These are phyloP conservation scores for Tricharina praecox DNA, from an alignment of 495 filamentous ascomycete species.

Conservation along the genomic window DNA sequence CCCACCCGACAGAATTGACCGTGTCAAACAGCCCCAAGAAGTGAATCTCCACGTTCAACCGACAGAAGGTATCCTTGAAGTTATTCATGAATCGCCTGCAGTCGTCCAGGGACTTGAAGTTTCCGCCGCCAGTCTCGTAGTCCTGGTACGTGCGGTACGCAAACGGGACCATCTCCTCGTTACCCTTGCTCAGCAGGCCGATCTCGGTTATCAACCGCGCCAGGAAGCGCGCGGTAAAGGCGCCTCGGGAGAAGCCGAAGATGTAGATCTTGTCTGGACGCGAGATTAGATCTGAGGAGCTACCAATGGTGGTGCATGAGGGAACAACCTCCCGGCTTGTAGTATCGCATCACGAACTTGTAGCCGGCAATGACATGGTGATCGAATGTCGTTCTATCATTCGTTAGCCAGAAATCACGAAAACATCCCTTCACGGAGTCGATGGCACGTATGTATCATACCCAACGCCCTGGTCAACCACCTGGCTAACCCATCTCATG, in stretches of 20 bases:
- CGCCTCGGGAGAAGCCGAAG: conserved; percentile 36
- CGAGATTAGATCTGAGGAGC: too few species aligned
- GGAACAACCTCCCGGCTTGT: conserved; percentile 26
- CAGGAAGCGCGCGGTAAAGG: conserved; percentile 35
- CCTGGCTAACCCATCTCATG: not conserved
- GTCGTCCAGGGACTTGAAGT: conserved; percentile 14
- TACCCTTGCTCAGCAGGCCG: conserved; percentile 33
- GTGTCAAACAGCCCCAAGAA: conserved; percentile 35
- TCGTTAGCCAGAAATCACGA: too few species aligned
- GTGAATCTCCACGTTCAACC: conserved; percentile 22
- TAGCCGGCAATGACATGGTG: conserved; percentile 35
- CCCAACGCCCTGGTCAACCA: not conserved
- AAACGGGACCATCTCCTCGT: conserved; percentile 32
- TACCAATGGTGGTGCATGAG: too few species aligned
- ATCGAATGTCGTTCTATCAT: conserved; percentile 30
- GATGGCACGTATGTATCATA: conserved; percentile 6
- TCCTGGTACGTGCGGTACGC: conserved; percentile 23
- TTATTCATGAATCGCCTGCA: conserved; percentile 27
- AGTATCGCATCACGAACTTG: conserved; percentile 34
- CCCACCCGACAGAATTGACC: conserved; percentile 29
- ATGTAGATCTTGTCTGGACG: conserved; percentile 35
- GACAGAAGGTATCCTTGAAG: conserved; percentile 32
- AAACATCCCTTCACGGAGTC: too few species aligned
- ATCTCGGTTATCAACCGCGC: conserved; percentile 33
- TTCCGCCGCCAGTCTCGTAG: conserved; percentile 13